These are phyloP conservation scores for Pugionium cornutum DNA, from an alignment of 345 rosid species.

Conservation along the genomic window DNA sequence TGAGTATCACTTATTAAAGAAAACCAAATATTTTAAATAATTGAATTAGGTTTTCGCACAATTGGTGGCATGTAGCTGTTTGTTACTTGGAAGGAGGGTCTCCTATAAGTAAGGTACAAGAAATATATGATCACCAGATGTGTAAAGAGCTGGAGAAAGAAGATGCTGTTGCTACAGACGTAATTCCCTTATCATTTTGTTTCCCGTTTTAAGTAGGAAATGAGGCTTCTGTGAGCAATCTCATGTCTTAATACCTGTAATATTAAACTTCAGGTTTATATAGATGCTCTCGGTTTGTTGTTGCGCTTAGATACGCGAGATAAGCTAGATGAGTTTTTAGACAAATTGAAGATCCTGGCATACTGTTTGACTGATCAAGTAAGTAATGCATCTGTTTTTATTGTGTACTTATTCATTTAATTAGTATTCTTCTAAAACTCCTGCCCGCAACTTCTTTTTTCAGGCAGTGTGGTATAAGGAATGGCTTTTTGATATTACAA, in stretches of 20 bases:
- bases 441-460: slow-evolving; percentile 7
- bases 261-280: slow-evolving; percentile 51
- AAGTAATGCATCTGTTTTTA: slow-evolving; percentile 26
- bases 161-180: slow-evolving; percentile 59
- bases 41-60: slow-evolving; percentile 67
- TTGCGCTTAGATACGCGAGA: slow-evolving; percentile 60
- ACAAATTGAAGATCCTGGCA: slow-evolving; percentile 54
- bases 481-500: slow-evolving; percentile 75
- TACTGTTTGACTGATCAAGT: slow-evolving; percentile 54
- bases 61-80: slow-evolving; percentile 94
- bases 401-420: not conserved
- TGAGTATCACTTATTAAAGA: not conserved
- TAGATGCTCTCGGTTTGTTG: slow-evolving; percentile 73
- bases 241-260: not conserved
- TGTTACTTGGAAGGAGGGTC: slow-evolving; percentile 88
- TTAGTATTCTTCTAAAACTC: not conserved
- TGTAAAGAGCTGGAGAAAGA: slow-evolving; percentile 68
- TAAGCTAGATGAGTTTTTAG: slow-evolving; percentile 44
- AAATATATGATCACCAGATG: slow-evolving; percentile 64
- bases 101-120: slow-evolving; percentile 50
- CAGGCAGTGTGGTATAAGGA: slow-evolving; percentile 71
- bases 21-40: not conserved
- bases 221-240: not conserved
- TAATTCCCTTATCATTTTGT: slow-evolving; percentile 20
- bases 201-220: not conserved